Base-by-base conservation (phyloP, 106 monocot species). In the Posidonia australis region DNA sequence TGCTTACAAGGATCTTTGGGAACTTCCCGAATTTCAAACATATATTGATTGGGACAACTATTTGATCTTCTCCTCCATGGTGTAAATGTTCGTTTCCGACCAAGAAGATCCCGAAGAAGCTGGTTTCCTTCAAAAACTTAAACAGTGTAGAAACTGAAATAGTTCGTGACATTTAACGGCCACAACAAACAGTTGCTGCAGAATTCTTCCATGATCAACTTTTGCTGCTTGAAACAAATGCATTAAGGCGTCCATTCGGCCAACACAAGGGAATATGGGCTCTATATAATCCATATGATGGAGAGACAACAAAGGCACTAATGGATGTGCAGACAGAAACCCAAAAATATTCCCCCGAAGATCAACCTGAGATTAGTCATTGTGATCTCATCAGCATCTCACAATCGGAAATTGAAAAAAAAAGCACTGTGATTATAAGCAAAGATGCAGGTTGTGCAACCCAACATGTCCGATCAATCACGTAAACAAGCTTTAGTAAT, bases 111-210 rank as follows among this genome's bases (percentile, higher is more conserved):
- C 9, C 75, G 71, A 53, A 93, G 77, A 71, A 83, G 72, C 14
- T 59, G 19, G 69, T 78, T 86, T 24, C 88, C 93, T 66, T 83
- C 75, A 53, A 79, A 88, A 5, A 89, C 68, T 57, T 85, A 81
- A 78, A 73, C 76, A 14, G 69, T 54, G 54, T 90, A 90, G 90
- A 78, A 65, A 94, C 51, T 1, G 94, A 94, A 46, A 94, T 25
- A 0, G 90, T 80, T 1, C 28, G 76, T 14, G 41, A 31, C 7
- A 22, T 65, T 1, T 14, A 57, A 10, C 22, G 61, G 51, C 86
- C 89, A 56, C 90, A 90, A 57, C 94, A 94, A 71, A 90, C 77
- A 18, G 71, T 79, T 89, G 88, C 63, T 93, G 93, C 42, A 93
- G 47, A 69, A 79, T 64, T 60, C 81, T 74, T 11, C 55, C 72